These are phyloP conservation scores for Cenchrus fungigraminus DNA, from an alignment of 176 grass and related monocot genomes.

Conservation along the genomic window DNA sequence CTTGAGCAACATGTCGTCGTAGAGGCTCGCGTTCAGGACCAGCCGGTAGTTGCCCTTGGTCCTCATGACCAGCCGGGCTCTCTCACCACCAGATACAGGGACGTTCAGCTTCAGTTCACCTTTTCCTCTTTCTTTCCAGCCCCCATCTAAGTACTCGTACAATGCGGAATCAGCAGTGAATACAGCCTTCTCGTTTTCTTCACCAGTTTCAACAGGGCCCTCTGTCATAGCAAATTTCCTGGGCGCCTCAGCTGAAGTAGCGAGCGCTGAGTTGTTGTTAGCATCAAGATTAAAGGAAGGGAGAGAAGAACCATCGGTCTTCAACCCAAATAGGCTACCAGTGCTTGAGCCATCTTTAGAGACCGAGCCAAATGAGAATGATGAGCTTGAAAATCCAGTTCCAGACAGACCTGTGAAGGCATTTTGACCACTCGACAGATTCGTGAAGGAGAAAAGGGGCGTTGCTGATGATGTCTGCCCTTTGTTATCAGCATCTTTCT, in stretches of 20 bases:
- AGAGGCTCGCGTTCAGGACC: conserved; percentile 85
- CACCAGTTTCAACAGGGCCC: conserved; percentile 90
- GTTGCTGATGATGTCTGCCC: conserved; percentile 35
- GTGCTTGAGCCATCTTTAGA: conserved; percentile 55
- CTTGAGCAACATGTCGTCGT: conserved; percentile 80
- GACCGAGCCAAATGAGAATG: conserved; percentile 73
- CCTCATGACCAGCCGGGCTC: conserved; percentile 86
- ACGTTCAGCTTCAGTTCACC: conserved; percentile 91
- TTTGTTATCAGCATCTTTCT: conserved; percentile 58
- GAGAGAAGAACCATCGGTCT: conserved; percentile 51
- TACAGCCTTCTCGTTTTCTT: conserved; percentile 82
- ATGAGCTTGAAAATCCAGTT: conserved; percentile 83
- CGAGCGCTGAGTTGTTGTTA: conserved; percentile 47
- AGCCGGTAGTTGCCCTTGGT: conserved; percentile 88
- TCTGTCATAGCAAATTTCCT: conserved; percentile 75
- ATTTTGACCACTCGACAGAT: conserved; percentile 95
- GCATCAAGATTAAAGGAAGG: conserved; percentile 55
- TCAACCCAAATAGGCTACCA: conserved; percentile 48
- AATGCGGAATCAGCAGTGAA: conserved; percentile 80
- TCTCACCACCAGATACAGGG: conserved; percentile 59
- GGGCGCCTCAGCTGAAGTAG: conserved; percentile 44
- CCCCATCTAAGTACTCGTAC: conserved; percentile 85
- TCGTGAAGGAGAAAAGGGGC: conserved; percentile 80
- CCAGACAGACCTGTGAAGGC: conserved; percentile 86
- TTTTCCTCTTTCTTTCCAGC: conserved; percentile 98